Evolutionary conservation across 1,284 basidiomycete species (phyloP), one percentile per base, ranked within the genome.

Genomic region (Moniliophthora roreri): DNA sequence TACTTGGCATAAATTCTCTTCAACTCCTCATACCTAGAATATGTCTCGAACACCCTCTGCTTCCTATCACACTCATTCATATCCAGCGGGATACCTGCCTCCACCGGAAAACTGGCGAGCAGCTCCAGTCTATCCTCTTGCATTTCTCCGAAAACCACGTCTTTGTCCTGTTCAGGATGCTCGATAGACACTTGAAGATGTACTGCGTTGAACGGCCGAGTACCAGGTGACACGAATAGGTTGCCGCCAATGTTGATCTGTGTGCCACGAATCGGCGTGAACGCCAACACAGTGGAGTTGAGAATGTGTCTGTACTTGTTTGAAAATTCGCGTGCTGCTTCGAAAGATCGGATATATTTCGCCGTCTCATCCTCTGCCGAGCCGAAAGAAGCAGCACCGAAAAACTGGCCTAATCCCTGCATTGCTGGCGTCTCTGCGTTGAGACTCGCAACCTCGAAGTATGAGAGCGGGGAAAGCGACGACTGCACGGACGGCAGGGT

Each of bases 331-430:
- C 39, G 41, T 28, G 48, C 21, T 34, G 8, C n/a, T 51, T 47
- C 24, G 35, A 48, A 23, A 47, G 48, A 20, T 45, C 37, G 24
- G 49, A 53, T 1, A 62, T 53, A 10, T 66, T n/a, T n/a, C 64
- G 28, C 61, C 59, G 16, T 58, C 58, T 4, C 61, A 16, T n/a
- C 37, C 16, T 15, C 7, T 35, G 16, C 40, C 48, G n/a, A 32
- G 36, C 35, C 58, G 24, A 69, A 61, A 16, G 67, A 66, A 39
- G 68, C 68, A 20, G 66, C 70, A 28, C 69, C 71, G 52, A 73
- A 74, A 16, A 68, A 60, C 46, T 72, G 64, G 1, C 67, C 66
- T 47, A 57, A 60, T 26, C 67, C 70, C 11, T 64, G 62, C 35
- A 61, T 54, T 6, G 57, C 62, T 23, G 35, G 35, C 2, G 65